These are phyloP conservation scores for Carex parvula DNA, from an alignment of 176 grass and related monocot species.

Conservation along the genomic window DNA sequence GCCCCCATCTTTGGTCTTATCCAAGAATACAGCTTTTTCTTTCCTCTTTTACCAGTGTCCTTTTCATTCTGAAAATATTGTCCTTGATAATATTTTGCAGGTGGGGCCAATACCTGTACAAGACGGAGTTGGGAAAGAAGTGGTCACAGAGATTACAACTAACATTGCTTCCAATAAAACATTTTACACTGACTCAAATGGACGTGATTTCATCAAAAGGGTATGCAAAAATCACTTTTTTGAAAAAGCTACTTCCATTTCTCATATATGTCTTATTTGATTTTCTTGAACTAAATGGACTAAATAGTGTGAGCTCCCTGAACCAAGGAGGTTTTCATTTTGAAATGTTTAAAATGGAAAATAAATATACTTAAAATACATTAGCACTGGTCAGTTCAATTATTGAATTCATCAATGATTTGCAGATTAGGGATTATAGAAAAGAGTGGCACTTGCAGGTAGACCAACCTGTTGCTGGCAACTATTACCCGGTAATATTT, in stretches of 20 bases:
- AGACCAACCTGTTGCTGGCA: conserved; percentile 88
- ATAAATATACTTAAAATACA: neutral
- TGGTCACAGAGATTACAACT: conserved; percentile 70
- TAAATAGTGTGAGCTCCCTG: neutral
- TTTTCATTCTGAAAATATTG: neutral
- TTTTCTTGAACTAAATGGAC: neutral
- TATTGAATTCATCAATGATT: neutral
- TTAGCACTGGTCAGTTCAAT: neutral
- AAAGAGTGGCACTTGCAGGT: conserved; percentile 81
- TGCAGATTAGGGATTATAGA: conserved; percentile 92
- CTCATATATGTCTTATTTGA: neutral
- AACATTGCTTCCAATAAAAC: conserved; percentile 76
- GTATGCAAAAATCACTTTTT: conserved; percentile 34
- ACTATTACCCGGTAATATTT: conserved; percentile 90
- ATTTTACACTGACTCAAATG: conserved; percentile 91
- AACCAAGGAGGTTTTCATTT: neutral
- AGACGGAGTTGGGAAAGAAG: conserved; percentile 87
- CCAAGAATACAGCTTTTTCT: neutral
- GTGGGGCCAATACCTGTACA: conserved; percentile 74
- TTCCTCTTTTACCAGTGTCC: neutral
- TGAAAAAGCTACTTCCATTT: neutral
- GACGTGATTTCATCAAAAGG: conserved; percentile 94
- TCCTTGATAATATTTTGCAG: conserved; percentile 39
- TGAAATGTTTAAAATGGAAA: neutral
- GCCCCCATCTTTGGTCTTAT: conserved; percentile 2